Evolutionary conservation across 2,329 filamentous ascomycete species (phyloP), one percentile per base, ranked within the genome.

Genomic region (Alternaria sp.): DNA sequence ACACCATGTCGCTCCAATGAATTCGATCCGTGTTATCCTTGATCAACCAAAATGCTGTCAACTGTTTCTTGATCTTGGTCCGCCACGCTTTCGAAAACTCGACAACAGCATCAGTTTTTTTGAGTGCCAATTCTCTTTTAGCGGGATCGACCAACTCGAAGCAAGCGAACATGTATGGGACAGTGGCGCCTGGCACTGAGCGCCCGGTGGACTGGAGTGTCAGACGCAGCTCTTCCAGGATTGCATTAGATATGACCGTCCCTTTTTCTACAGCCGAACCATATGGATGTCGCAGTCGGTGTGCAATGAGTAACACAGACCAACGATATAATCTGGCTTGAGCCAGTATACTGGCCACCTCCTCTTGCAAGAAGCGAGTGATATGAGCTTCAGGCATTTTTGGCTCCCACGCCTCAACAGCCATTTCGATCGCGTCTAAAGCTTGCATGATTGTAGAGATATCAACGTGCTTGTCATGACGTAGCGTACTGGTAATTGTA

Each of bases 271-370:
- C 30, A 16, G 54, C 30, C 14, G 57, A 49, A 24, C 57, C 57
- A 16, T 56, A 59, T 22, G 57, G 46, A 59, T 56, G 41, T 26
- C 57, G 52, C 11, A 59, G 46, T 49, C 57, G 57, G 18, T 59
- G 57, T 51, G 49, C 34, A 5, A 59, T 16, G 24, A 59, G 57
- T 16, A 59, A 52, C 8, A 59, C 7, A 4, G 18, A 51, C 52
- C 52, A 59, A 6, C 52, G 52, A 44, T 39, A 59, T 20, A 59
- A 28, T 20, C 44, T 59, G 20, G 52, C 57, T 34, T 59, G 52
- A 28, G 38, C 32, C n/a, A 56, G 24, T 20, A 56, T 22, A 39
- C 52, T 55, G 14, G 44, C 46, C n/a, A 59, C 39, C 38, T 59
- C 57, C 26, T 56, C 44, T 14, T 59, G 51, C 4, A 56, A 24